phyloP scores from a whole-genome alignment of 192 early-diverging fungal species.

The Linnemannia zychae region DNA sequence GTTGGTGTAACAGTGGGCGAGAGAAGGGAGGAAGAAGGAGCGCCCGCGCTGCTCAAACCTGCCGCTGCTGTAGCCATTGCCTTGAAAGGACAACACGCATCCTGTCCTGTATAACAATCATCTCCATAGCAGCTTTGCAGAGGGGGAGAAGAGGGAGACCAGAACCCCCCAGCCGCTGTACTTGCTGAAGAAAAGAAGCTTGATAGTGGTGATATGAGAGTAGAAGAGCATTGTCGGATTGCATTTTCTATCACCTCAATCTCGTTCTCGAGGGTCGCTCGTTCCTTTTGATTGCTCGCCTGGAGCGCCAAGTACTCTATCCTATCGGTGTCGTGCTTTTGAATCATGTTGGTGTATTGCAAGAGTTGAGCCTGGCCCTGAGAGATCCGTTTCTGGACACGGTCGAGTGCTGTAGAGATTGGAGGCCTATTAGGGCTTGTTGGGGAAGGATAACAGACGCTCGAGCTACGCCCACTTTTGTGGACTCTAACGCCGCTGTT shows the following conservation, averaged over 20 bases:
- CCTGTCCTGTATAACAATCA: background rate
- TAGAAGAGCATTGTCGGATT: background rate
- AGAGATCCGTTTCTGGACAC: background rate
- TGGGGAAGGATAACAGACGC: background rate
- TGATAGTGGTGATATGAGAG: background rate
- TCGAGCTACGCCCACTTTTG: background rate
- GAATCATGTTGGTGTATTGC: conserved; percentile 3
- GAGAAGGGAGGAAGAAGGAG: background rate
- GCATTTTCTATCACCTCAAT: background rate
- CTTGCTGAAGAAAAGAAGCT: background rate
- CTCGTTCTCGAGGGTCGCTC: background rate
- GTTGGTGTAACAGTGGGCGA: background rate
- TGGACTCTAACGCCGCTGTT: background rate
- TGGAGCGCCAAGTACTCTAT: background rate
- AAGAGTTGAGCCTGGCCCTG: background rate
- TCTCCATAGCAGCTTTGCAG: background rate
- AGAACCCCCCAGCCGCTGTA: background rate
- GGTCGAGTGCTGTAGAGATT: background rate
- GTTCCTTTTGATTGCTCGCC: background rate
- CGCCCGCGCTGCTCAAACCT: background rate
- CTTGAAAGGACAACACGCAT: background rate
- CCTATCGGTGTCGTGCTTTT: background rate
- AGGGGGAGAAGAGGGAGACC: background rate
- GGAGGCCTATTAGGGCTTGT: background rate
- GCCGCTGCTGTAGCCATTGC: too few species aligned